Conservation (phyloP, 352 stramenopile genomes). For the Elongisporangium senticosum region DNA sequence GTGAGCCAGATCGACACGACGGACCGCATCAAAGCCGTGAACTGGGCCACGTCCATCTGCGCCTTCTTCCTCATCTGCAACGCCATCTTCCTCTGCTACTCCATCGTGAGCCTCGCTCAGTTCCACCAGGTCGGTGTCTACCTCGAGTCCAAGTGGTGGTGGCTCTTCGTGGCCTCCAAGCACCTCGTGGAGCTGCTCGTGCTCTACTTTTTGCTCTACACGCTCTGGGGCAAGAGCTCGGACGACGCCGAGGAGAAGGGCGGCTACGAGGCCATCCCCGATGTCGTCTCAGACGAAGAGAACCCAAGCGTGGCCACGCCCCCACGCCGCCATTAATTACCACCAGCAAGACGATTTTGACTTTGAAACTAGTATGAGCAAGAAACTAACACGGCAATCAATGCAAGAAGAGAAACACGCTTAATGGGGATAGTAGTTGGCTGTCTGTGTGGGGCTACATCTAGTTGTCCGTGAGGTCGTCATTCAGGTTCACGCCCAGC, state of each 20-base stretch:
- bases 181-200: slow-evolving; percentile 92
- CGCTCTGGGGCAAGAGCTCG: slow-evolving; percentile 82
- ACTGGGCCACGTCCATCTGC: slow-evolving; percentile 94
- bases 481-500: slow-evolving; percentile 90
- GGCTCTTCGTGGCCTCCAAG: slow-evolving; percentile 92
- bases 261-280: slow-evolving; percentile 74
- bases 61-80: slow-evolving; percentile 95
- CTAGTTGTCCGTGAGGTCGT: slow-evolving; percentile 76
- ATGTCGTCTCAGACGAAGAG: slow-evolving; percentile 59
- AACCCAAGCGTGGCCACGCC: not conserved
- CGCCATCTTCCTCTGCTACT: slow-evolving; percentile 81
- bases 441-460: not conserved
- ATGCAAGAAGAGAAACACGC: not conserved
- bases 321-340: not conserved
- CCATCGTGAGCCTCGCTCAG: slow-evolving; percentile 79
- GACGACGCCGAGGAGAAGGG: slow-evolving; percentile 64
- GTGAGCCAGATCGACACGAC: slow-evolving; percentile 97
- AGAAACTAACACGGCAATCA: not conserved
- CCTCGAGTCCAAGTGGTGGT: slow-evolving; percentile 86
- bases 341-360: not conserved
- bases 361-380: not conserved
- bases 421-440: not conserved
- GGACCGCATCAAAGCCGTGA: slow-evolving; percentile 93
- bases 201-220: slow-evolving; percentile 93
- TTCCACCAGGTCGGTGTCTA: slow-evolving; percentile 86